Evolutionary conservation across 257 asterid species (phyloP).

Genomic region (Petunia secreta): DNA sequence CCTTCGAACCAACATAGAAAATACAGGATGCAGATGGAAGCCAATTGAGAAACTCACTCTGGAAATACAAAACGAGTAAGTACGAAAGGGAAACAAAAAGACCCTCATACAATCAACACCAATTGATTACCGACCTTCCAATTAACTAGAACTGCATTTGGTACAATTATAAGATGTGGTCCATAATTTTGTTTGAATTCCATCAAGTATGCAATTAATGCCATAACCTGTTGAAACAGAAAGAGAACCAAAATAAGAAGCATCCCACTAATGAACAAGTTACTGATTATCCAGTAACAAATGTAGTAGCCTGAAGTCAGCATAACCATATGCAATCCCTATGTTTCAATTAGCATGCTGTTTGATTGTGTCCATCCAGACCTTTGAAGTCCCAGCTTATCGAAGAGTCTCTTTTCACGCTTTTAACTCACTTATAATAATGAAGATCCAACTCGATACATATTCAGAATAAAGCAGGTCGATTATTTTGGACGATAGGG

Average conservation of each 20-base stretch:
- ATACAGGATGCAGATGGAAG: conserved; percentile 97
- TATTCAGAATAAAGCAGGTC: conserved; percentile 1
- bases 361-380: background rate
- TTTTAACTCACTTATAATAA: background rate
- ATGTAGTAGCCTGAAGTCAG: background rate
- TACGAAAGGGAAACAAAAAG: conserved; percentile 29
- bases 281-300: conserved; percentile 7
- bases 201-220: conserved; percentile 94
- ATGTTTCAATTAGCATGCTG: background rate
- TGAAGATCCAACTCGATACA: background rate
- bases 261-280: conserved; percentile 3
- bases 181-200: conserved; percentile 99
- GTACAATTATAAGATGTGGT: conserved; percentile 97
- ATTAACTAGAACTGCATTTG: conserved; percentile 98
- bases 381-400: no score
- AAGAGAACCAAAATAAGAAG: conserved; percentile 13
- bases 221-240: conserved; percentile 74
- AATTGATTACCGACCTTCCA: conserved; percentile 74
- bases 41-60: conserved; percentile 97
- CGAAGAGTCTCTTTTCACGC: background rate
- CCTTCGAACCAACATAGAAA: conserved; percentile 87
- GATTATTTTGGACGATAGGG: background rate
- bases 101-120: background rate
- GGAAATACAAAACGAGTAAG: conserved; percentile 42
- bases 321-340: background rate